Percentiles rank a stretch among this genome's conserved stretches.
phyloP scores from a whole-genome alignment of 2,329 filamentous ascomycete species.

The Curvularia eragrostidis region DNA sequence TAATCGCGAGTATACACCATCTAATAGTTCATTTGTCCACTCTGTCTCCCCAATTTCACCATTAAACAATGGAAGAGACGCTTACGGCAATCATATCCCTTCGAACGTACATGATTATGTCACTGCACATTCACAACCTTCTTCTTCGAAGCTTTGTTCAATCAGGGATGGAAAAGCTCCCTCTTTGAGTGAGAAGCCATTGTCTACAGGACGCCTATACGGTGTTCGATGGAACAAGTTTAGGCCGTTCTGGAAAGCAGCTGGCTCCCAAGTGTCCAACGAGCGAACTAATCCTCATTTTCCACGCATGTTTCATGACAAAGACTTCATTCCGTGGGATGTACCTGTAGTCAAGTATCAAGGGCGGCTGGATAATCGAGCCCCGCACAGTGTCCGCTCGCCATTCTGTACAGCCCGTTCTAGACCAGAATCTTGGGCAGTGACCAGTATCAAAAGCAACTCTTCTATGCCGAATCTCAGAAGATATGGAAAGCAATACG shows the following conservation, averaged over 20 bases:
- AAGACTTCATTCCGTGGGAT: not conserved
- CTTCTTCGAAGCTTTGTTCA: not conserved
- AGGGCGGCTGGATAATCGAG: not conserved
- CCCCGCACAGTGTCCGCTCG: conserved; percentile 4
- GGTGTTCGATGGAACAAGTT: conserved; percentile 4
- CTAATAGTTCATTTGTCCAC: not conserved
- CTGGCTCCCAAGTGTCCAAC: not conserved
- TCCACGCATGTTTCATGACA: not conserved
- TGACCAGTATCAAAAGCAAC: not conserved
- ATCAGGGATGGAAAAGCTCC: not conserved
- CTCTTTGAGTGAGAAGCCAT: not conserved
- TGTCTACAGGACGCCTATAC: not conserved
- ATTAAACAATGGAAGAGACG: conserved; percentile 21
- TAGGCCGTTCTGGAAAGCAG: conserved; percentile 10
- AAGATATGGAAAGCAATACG: not conserved
- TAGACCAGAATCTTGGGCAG: not conserved
- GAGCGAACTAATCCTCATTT: not conserved
- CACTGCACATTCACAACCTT: not conserved
- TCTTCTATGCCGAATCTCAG: not conserved
- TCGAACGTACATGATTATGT: conserved; percentile 19
- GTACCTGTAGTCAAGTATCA: not conserved
- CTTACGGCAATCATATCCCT: conserved; percentile 23
- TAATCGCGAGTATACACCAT: conserved; percentile 12
- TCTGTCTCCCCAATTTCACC: conserved; percentile 15
- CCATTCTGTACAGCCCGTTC: not conserved